Evolutionary conservation across 2,329 filamentous ascomycete species (phyloP).

Genomic region (Neopestalotiopsis sp.): DNA sequence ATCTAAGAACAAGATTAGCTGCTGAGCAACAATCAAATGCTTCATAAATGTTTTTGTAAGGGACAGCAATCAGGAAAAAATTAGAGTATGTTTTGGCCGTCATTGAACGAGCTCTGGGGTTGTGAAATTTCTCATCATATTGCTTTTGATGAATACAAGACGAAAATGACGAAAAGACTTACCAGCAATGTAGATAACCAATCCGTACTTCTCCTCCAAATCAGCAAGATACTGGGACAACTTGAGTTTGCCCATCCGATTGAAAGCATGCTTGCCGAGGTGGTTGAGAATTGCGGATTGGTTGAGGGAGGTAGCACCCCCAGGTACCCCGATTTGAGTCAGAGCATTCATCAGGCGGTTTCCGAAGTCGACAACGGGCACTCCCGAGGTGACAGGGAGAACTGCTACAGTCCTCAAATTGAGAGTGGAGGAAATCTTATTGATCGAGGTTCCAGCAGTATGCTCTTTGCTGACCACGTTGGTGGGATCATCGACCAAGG

Average conservation of each 20-base stretch:
- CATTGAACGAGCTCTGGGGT: constrained; percentile 57
- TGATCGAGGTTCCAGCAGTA: constrained; percentile 62
- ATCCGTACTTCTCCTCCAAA: constrained; percentile 93
- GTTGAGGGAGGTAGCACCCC: constrained; percentile 90
- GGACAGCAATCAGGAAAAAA: constrained; percentile 65
- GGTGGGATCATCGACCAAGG: constrained; percentile 82
- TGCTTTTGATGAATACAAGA: constrained; percentile 12
- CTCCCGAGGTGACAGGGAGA: constrained; percentile 86
- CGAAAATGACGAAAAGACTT: constrained; percentile 38
- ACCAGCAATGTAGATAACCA: constrained; percentile 92
- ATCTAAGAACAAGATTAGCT: constrained; percentile 59
- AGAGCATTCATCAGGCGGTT: constrained; percentile 86
- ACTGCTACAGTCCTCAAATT: constrained; percentile 94
- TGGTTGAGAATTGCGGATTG: constrained; percentile 95
- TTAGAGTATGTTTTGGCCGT: constrained; percentile 67
- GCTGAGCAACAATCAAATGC: neutral
- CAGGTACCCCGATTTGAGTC: constrained; percentile 85
- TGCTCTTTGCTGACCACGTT: constrained; percentile 69
- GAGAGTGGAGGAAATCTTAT: constrained; percentile 80
- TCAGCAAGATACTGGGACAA: constrained; percentile 95
- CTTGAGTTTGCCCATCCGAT: constrained; percentile 95
- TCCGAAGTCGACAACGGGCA: constrained; percentile 95
- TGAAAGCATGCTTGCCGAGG: constrained; percentile 94
- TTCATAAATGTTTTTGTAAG: constrained; percentile 21
- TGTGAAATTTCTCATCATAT: constrained; percentile 57